Conservation (phyloP, 2,329 filamentous ascomycete genomes). For the Colletotrichum sp. region DNA sequence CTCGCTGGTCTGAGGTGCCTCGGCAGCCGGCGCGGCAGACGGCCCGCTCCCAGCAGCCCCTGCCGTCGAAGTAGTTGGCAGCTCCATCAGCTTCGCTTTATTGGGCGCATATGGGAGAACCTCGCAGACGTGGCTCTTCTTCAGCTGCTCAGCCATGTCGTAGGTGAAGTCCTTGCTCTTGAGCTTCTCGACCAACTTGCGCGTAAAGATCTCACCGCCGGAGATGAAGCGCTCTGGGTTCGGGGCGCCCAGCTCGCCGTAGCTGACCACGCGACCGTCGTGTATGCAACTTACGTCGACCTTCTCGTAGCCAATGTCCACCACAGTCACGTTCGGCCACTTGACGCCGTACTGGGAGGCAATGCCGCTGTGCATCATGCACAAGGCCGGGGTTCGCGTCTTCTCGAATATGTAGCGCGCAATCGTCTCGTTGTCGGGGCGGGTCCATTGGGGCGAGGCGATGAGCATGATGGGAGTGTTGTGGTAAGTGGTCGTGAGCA, state of each 20-base stretch:
- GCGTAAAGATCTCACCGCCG: slow-evolving; percentile 88
- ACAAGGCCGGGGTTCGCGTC: slow-evolving; percentile 92
- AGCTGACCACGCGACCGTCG: slow-evolving; percentile 78
- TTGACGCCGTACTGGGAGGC: slow-evolving; percentile 86
- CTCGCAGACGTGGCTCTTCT: slow-evolving; percentile 70
- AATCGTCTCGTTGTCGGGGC: slow-evolving; percentile 84
- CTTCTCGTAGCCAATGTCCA: slow-evolving; percentile 92
- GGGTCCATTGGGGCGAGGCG: slow-evolving; percentile 87
- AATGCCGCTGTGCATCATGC: slow-evolving; percentile 85
- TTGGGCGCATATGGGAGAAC: slow-evolving; percentile 62
- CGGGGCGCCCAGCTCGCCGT: slow-evolving; percentile 63
- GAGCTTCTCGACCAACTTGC: slow-evolving; percentile 72
- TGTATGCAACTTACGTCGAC: slow-evolving; percentile 90
- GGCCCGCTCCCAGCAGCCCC: slow-evolving; percentile 16
- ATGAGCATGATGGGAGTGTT: slow-evolving; percentile 95
- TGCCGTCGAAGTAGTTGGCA: slow-evolving; percentile 41
- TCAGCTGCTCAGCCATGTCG: slow-evolving; percentile 74
- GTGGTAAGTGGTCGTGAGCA: slow-evolving; percentile 89
- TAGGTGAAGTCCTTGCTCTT: slow-evolving; percentile 61
- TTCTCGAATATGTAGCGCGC: slow-evolving; percentile 97
- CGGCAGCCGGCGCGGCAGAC: slow-evolving; percentile 30
- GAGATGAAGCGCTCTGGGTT: slow-evolving; percentile 60
- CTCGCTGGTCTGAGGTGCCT: slow-evolving; percentile 38
- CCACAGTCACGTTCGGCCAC: slow-evolving; percentile 77
- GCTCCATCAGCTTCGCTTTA: slow-evolving; percentile 50